Evolutionary conservation across 2,329 filamentous ascomycete genomes (phyloP).

Genomic region (Scleromitrula shiraiana): DNA sequence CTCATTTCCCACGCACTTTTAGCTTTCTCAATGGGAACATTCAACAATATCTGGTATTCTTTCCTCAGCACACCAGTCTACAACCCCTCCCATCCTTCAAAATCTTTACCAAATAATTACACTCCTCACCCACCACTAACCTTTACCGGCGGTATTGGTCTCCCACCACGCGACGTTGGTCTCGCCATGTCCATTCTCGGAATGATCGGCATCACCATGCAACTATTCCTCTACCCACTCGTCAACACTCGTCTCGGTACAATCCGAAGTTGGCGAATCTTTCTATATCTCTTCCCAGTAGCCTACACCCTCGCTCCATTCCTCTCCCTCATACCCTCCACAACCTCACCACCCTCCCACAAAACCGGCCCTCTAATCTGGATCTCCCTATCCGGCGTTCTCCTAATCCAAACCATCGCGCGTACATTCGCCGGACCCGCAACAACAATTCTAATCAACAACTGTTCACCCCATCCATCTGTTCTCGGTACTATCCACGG

Average conservation of each 20-base stretch:
- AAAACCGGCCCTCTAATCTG: conserved; percentile 26
- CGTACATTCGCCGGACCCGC: conserved; percentile 46
- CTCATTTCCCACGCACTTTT: conserved; percentile 46
- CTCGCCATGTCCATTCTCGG: conserved; percentile 71
- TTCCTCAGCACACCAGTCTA: conserved; percentile 52
- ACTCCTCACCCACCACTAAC: conserved; percentile 29
- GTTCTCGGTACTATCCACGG: conserved; percentile 52
- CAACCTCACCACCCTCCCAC: conserved; percentile 20
- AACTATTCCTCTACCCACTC: conserved; percentile 62
- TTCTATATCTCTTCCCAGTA: conserved; percentile 61
- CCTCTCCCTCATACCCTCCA: conserved; percentile 55
- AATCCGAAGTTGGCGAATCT: conserved; percentile 58
- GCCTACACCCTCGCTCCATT: conserved; percentile 65
- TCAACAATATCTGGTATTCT: conserved; percentile 53
- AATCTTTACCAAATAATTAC: conserved; percentile 41
- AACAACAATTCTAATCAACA: conserved; percentile 35
- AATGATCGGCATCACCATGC: conserved; percentile 64
- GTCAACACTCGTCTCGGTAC: conserved; percentile 61
- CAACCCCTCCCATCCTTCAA: conserved; percentile 22
- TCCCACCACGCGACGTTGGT: conserved; percentile 64
- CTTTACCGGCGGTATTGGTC: conserved; percentile 64
- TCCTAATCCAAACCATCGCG: conserved; percentile 62
- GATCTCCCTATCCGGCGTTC: conserved; percentile 22
- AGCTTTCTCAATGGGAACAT: conserved; percentile 52
- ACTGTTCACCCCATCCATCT: conserved; percentile 50